Evolutionary conservation across 164 flowering plant genomes (phyloP), one percentile per base, ranked within the genome.

Genomic region (Buxus sempervirens): DNA sequence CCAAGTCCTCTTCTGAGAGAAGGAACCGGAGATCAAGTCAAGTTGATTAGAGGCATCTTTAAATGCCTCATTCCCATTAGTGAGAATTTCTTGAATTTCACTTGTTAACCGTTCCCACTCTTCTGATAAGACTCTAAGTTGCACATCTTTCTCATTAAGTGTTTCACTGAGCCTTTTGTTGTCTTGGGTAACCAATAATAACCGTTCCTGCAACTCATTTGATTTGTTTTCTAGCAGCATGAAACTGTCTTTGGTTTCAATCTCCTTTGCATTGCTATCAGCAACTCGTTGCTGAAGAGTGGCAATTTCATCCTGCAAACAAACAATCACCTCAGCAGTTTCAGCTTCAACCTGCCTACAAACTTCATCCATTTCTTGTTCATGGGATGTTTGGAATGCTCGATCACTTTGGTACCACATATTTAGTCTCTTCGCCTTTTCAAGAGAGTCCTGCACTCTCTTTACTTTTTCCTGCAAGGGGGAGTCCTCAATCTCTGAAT

Each of bases 261-360:
- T 67, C 72, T 90, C 90, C 74, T 81, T 85, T 73, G 63, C 62
- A 56, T 75, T 82, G 38, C 82, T 79, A 6, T 82, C 85, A n/a
- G 81, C 75, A 23, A 88, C 85, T 73, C 88, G 85, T 76, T 85
- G 83, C 78, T 92, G 95, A 81, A 92, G 93, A 61, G 58, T 60
- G 23, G 76, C 59, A 45, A 96, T 91, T 71, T 96, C 98, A 77
- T 92, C 97, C 78, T 90, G 95, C 79, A 96, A 73, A 75, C 95
- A 88, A 66, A 96, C 86, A 76, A 96, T 96, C 60, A 87, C 99
- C 76, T 92, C 93, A 16, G 97, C 99, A 54, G 98, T 96, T 84
- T 90, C 99, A 58, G 84, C 98, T 79, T 96, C 99, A 64, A 79
- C 99, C 79, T 96, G 99, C 63, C 80, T 69, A 57, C 93, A 82